Evolutionary conservation across 345 rosid species (phyloP).

Genomic region (Clausena lansium): DNA sequence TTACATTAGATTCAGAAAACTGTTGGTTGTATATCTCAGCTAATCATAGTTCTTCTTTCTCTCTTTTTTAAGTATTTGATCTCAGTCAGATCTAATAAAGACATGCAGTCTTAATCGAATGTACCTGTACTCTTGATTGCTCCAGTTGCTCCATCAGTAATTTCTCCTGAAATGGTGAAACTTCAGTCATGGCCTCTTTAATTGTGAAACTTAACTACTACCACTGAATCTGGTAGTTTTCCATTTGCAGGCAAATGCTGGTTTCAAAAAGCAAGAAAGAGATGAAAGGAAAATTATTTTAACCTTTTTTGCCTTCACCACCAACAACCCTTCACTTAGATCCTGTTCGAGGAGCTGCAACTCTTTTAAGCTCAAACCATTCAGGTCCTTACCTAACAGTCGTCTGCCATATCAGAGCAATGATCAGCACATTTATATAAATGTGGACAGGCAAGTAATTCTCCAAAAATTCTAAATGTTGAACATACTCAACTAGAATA

Average conservation of each 20-base stretch:
- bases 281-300: background rate
- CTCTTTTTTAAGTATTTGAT: background rate
- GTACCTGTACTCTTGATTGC: conserved; percentile 77
- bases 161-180: conserved; percentile 59
- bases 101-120: background rate
- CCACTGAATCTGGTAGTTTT: background rate
- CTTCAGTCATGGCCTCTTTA: conserved; percentile 14
- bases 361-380: conserved; percentile 62
- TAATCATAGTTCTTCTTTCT: background rate
- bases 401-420: conserved; percentile 39
- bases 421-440: background rate
- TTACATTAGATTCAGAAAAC: background rate
- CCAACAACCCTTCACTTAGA: conserved; percentile 52
- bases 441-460: background rate
- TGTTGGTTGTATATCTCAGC: background rate
- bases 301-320: conserved; percentile 83
- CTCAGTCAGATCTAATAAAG: conserved; percentile 1
- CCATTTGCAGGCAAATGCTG: background rate
- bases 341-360: conserved; percentile 72
- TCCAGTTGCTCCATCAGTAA: conserved; percentile 69
- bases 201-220: background rate
- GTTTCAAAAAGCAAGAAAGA: background rate
- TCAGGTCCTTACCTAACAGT: conserved; percentile 67
- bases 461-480: background rate
- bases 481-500: conserved; percentile 7